A percentile compares a stretch with the other conserved stretches of the same genome.
Conservation (phyloP, 2,329 filamentous ascomycete genomes). For the Zymoseptoria ardabiliae region DNA sequence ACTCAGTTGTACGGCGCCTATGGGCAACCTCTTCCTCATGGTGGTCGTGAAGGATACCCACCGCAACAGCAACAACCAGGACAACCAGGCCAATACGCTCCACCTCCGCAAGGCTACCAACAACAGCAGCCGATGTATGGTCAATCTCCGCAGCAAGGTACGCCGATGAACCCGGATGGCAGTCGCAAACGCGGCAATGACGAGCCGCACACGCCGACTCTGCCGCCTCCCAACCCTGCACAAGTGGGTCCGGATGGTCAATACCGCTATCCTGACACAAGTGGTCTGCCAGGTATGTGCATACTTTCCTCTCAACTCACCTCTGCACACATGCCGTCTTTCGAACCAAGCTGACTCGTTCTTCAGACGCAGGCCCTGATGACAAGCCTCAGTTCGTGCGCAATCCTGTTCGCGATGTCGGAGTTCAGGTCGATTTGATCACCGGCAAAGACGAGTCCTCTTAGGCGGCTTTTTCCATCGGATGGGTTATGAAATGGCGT, state of each 20-base stretch:
- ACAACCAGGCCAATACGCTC: constrained; percentile 30
- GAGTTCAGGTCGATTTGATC: constrained; percentile 26
- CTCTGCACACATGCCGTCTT: constrained; percentile 32
- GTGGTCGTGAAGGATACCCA: constrained; percentile 24
- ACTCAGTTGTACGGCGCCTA: constrained; percentile 45
- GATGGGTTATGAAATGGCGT: constrained; percentile 1
- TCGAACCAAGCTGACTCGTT: constrained; percentile 21
- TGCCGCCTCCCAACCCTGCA: constrained; percentile 42
- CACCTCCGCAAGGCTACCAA: constrained; percentile 35
- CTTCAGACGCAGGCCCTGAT: constrained; percentile 15
- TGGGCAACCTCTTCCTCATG: constrained; percentile 41
- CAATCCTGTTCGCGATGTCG: constrained; percentile 17
- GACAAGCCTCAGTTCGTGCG: not conserved
- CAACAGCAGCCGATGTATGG: constrained; percentile 36
- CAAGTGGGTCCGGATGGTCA: constrained; percentile 28
- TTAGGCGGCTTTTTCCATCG: constrained; percentile 3
- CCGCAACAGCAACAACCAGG: constrained; percentile 27
- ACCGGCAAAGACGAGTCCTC: constrained; percentile 20
- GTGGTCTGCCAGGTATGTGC: constrained; percentile 39
- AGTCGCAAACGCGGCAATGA: constrained; percentile 41
- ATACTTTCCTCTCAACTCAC: constrained; percentile 32
- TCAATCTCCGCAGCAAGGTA: constrained; percentile 24
- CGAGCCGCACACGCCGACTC: constrained; percentile 45
- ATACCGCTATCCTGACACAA: constrained; percentile 39
- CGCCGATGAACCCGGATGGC: constrained; percentile 14